Evolutionary conservation across 2,329 filamentous ascomycete genomes (phyloP).

Genomic region (Fusarium albidum): DNA sequence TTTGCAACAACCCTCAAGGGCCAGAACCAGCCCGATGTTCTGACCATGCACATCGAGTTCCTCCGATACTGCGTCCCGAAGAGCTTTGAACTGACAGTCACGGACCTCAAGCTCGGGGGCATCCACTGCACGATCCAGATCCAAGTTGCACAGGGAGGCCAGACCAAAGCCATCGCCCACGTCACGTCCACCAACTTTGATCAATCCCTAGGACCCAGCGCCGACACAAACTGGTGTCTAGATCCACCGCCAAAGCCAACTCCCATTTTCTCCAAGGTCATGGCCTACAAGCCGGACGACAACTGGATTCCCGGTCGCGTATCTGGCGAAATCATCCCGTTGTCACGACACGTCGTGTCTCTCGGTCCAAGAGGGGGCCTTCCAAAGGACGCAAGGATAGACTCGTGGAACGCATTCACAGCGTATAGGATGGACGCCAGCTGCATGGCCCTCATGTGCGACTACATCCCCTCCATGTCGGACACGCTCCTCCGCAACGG

Average conservation of each 20-base stretch:
- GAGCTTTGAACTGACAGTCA: background rate
- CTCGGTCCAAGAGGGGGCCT: background rate
- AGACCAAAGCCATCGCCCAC: background rate
- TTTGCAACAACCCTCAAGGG: background rate
- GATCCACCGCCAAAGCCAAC: background rate
- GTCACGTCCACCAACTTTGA: background rate
- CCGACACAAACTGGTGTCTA: background rate
- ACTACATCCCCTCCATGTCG: background rate
- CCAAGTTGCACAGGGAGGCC: background rate
- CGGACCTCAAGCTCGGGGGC: background rate
- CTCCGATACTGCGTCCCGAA: background rate
- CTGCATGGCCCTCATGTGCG: background rate
- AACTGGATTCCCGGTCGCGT: background rate
- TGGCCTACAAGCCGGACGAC: background rate
- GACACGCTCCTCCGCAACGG: background rate
- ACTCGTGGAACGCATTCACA: background rate
- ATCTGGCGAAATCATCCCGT: background rate
- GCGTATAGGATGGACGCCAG: background rate
- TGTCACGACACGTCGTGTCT: background rate
- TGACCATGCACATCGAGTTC: background rate
- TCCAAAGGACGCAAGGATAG: background rate
- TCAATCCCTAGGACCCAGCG: background rate
- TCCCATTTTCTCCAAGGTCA: background rate
- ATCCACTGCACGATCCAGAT: background rate
- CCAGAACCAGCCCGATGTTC: background rate